Conservation (phyloP, 257 asterid genomes). For the Echium plantagineum region DNA sequence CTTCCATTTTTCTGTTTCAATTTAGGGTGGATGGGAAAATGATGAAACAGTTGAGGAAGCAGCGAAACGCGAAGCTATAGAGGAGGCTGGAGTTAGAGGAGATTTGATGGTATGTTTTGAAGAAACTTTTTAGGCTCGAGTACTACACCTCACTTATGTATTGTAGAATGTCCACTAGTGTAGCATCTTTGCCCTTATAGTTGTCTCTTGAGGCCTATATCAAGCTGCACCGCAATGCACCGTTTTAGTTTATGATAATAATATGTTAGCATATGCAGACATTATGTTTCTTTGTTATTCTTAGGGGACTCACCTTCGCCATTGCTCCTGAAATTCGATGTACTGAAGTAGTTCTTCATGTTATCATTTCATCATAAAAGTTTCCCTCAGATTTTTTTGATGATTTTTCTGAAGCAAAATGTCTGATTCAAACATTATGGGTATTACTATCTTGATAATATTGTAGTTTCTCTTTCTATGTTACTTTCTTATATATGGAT, state of each 20-base stretch:
- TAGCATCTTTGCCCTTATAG: neutral
- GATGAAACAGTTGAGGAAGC: conserved; percentile 93
- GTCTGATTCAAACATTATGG: neutral
- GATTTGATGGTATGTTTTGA: conserved; percentile 50
- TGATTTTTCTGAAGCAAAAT: neutral
- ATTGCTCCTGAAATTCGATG: neutral
- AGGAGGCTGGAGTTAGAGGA: conserved; percentile 96
- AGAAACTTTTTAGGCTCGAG: too few species aligned
- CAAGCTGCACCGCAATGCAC: neutral
- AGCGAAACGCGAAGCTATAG: conserved; percentile 84
- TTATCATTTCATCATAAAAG: neutral
- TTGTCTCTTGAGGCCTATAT: neutral
- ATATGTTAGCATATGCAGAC: neutral
- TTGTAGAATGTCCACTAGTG: neutral
- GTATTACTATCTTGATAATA: too few species aligned
- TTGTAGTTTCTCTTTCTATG: too few species aligned
- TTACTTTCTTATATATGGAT: too few species aligned
- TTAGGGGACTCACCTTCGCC: too few species aligned
- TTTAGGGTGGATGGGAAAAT: conserved; percentile 96
- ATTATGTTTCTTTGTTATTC: too few species aligned
- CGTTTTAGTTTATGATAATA: neutral
- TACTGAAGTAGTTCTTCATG: too few species aligned
- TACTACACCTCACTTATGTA: too few species aligned
- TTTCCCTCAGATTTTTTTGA: neutral
- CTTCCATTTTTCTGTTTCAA: neutral